Evolutionary conservation across 441 rosid genomes (phyloP).

Genomic region (Eruca vesicaria): DNA sequence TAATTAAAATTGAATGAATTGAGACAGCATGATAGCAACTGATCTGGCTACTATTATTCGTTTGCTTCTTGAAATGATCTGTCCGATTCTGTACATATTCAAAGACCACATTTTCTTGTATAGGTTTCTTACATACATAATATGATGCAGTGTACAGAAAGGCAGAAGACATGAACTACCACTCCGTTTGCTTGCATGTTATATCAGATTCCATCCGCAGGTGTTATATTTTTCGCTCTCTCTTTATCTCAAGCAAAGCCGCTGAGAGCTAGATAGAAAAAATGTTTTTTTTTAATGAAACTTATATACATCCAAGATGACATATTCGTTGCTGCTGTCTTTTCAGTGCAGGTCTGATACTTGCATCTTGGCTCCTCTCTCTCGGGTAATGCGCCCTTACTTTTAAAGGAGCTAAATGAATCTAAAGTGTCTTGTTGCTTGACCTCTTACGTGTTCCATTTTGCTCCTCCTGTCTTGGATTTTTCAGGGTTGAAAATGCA

Average conservation of each 20-base stretch:
- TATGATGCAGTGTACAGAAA: conserved; percentile 75
- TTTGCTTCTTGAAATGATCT: neutral
- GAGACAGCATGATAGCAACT: conserved; percentile 13
- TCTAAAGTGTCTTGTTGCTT: neutral
- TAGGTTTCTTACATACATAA: conserved; percentile 9
- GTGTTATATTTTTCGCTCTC: conserved; percentile 36
- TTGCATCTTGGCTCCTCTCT: conserved; percentile 95
- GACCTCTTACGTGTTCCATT: conserved; percentile 7
- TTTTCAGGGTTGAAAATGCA: conserved; percentile 82
- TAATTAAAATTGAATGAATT: conserved; percentile 3
- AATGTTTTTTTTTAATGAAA: neutral
- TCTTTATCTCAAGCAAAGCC: conserved; percentile 11
- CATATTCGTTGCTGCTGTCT: conserved; percentile 33
- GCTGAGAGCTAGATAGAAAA: neutral
- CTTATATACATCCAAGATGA: conserved; percentile 34
- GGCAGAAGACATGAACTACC: conserved; percentile 96
- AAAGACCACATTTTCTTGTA: neutral
- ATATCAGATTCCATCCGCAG: conserved; percentile 96
- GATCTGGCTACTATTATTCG: neutral
- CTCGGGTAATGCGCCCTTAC: conserved; percentile 60
- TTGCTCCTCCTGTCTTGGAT: conserved; percentile 6
- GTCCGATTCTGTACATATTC: neutral
- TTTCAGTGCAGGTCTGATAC: conserved; percentile 95
- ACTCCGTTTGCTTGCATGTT: conserved; percentile 92
- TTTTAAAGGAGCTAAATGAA: neutral